Base-by-base conservation (phyloP, 2,329 filamentous ascomycete species). In the Venturiaceae sp. region DNA sequence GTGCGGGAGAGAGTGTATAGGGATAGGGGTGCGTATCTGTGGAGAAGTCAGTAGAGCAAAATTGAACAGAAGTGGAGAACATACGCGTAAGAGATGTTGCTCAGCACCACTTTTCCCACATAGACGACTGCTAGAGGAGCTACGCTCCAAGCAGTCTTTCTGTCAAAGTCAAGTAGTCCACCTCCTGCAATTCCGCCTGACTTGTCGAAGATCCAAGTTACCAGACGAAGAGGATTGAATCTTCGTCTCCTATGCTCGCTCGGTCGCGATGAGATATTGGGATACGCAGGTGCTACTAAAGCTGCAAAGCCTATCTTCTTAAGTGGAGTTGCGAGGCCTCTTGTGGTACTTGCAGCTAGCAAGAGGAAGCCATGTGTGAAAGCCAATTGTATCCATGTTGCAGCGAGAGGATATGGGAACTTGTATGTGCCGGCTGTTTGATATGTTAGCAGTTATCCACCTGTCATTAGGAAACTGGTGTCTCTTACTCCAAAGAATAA, bases 11-110 rank as follows among this genome's bases (percentile, higher is more conserved):
- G 69, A 54, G 77, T 73, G 65, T 81, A 82, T 56, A 79, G 77
- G 23, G 77, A 74, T 13, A 80, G 72, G 55, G 76, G 74, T 14
- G 77, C 74, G 61, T 80, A 81, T 57, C 75, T 78, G 44, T 8
- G n/a, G 16, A 21, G n/a, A 19, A 16, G 23, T 28, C 21, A 23
- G 34, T 46, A 16, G 33, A 53, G 33, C 9, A 37, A 57, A 32
- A 54, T 21, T 28, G 8, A n/a, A 19, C 28, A 19, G 50, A 32
- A 41, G 7, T 36, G 9, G 37, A 8, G 57, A 14, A 61, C 74
- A 60, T 71, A 77, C 73, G 78, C 77, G 62, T 80, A 81, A 3
- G 78, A 79, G 58, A 80, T 72, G 66, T 81, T 82, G 63, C 77
- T 80, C 19, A 81, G 70, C 16, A 78, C 68, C 32, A 80, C 71